Evolutionary conservation across 805 yeast species (phyloP).

Genomic region (Komagataella phaffii): DNA sequence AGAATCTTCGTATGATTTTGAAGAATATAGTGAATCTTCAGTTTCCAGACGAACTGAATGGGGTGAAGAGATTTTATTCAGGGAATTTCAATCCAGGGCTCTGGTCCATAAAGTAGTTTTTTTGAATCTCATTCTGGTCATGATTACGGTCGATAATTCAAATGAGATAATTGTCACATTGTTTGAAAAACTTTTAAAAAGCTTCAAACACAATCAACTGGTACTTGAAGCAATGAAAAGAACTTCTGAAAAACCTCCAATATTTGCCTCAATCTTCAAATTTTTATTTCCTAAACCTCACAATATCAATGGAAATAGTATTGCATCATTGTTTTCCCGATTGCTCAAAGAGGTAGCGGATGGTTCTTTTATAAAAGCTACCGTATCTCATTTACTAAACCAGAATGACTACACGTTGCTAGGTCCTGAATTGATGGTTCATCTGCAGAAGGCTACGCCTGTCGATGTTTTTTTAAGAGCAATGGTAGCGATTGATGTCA

Average conservation of each 20-base stretch:
- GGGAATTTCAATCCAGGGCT: neutral
- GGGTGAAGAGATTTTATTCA: neutral
- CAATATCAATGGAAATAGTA: neutral
- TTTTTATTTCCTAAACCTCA: neutral
- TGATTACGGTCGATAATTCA: slow-evolving; percentile 16
- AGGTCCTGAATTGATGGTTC: neutral
- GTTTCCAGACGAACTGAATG: neutral
- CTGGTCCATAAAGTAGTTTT: slow-evolving; percentile 8
- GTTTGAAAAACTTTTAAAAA: slow-evolving; percentile 8
- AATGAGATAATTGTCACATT: slow-evolving; percentile 12
- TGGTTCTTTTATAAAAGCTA: neutral
- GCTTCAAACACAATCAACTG: slow-evolving; percentile 6
- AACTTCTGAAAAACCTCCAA: neutral
- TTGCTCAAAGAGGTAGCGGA: neutral
- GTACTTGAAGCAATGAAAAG: neutral
- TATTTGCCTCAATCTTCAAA: slow-evolving; percentile 3
- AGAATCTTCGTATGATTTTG: neutral
- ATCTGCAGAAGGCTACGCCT: neutral
- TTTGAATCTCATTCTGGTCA: slow-evolving; percentile 13
- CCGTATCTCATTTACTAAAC: neutral
- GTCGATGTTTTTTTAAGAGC: neutral
- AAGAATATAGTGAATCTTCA: neutral
- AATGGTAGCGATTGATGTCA: neutral
- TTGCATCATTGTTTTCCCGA: neutral
- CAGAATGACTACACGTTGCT: neutral